These are phyloP conservation scores for Ochromonas danica DNA, from an alignment of 108 stramenopile species.

Conservation along the genomic window DNA sequence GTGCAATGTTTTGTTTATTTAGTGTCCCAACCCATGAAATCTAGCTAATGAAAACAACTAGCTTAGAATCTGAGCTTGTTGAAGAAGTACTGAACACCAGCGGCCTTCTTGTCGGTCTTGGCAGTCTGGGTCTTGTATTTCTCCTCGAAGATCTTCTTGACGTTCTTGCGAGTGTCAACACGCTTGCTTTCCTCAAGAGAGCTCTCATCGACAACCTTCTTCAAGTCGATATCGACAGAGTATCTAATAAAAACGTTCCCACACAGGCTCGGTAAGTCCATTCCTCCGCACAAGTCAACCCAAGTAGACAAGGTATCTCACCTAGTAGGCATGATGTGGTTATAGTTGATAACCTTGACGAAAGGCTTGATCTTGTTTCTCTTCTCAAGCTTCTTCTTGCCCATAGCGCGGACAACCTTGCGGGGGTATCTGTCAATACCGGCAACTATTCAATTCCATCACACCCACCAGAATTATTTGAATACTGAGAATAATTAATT, in stretches of 20 bases:
- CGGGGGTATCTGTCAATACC: constrained; percentile 92
- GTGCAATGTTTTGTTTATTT: too few relatives aligned
- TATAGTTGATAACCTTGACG: constrained; percentile 96
- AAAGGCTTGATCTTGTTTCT: constrained; percentile 96
- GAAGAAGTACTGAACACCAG: constrained; percentile 90
- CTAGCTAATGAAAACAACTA: constrained; percentile 3
- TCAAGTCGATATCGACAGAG: constrained; percentile 87
- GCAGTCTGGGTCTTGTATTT: constrained; percentile 83
- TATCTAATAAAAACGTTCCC: constrained; percentile 51
- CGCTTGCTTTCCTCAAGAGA: constrained; percentile 53
- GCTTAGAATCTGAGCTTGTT: constrained; percentile 91
- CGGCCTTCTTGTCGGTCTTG: constrained; percentile 93
- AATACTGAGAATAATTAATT: not conserved
- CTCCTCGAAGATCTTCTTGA: constrained; percentile 94
- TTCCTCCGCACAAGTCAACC: too few relatives aligned
- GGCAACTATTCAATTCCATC: constrained; percentile 59
- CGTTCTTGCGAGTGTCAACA: constrained; percentile 59
- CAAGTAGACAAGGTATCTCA: not conserved
- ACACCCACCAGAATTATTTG: too few relatives aligned
- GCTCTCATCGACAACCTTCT: constrained; percentile 87
- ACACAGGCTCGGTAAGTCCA: too few relatives aligned
- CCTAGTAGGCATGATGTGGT: constrained; percentile 99
- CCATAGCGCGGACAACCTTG: constrained; percentile 94
- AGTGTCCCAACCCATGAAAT: too few relatives aligned
- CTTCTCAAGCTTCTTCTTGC: constrained; percentile 91